Base-by-base conservation (phyloP, 2,329 filamentous ascomycete species). In the Cladophialophora carrionii region DNA sequence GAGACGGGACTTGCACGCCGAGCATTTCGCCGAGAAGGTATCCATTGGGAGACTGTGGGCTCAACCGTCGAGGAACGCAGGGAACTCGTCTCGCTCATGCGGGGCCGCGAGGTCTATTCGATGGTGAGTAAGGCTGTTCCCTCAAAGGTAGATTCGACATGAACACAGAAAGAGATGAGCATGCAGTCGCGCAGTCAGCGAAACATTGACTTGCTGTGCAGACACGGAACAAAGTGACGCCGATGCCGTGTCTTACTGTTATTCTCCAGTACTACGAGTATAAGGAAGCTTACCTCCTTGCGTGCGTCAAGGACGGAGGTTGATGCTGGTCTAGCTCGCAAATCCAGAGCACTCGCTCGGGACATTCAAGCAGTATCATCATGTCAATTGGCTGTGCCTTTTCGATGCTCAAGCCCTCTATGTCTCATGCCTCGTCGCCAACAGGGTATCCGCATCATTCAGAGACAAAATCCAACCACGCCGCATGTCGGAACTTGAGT, bases 371-470 rank as follows among this genome's bases (percentile, higher is more conserved):
- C 29, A n/a, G 26, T 31, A 34, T 22, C 29, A 31, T 54, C 52
- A 26, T 20, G 24, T 17, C 29, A 32, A 34, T 17, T 24, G 48
- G 20, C 48, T 12, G 20, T 54, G 26, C 5, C 52, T 8, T 53
- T 32, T 4, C 52, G 8, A 20, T 54, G 52, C 12, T 34, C 17
- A 54, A 31, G 29, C 9, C 14, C n/a, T 20, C 22, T 34, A 54
- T 54, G 52, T 8, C n/a, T 31, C 52, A 54, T 54, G 52, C 17
- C n/a, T 31, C 52, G 10, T 54, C 14, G 52, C 24, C 14, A 54
- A 54, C 24, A 54, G 52, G 52, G 52, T 54, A 54, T 54, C 52
- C 29, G 52, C 29, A 54, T n/a, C 29, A 34, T 34, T 22, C 29
- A 54, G 24, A 54, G 26, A 54, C 52, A 32, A 53, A 53, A 31